A percentile compares a stretch with the other conserved stretches of the same genome.
Conservation (phyloP, 768 basidiomycete species). For the Pleurotus tuber-regium region DNA sequence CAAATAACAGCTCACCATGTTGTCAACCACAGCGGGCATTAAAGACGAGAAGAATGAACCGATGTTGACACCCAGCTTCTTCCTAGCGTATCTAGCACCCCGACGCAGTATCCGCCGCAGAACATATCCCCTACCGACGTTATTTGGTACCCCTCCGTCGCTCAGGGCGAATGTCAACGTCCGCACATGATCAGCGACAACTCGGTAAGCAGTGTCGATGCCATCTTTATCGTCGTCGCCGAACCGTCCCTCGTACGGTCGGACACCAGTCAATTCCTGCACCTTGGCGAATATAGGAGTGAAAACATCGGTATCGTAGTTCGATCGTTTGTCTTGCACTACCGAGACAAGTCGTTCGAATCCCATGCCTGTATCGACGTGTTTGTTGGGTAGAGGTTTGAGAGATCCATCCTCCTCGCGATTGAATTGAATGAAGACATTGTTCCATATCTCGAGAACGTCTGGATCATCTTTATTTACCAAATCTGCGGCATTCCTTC, state of each 20-base stretch:
- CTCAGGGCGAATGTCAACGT: conserved; percentile 95
- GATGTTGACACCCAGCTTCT: conserved; percentile 90
- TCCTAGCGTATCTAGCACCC: conserved; percentile 93
- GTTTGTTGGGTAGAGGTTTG: conserved; percentile 80
- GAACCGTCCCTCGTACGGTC: conserved; percentile 87
- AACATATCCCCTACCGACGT: conserved; percentile 97
- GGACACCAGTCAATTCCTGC: conserved; percentile 83
- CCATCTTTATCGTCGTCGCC: conserved; percentile 95
- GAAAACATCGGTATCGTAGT: conserved; percentile 98
- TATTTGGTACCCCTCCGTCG: conserved; percentile 95
- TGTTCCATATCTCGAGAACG: conserved; percentile 99
- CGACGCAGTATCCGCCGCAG: conserved; percentile 88
- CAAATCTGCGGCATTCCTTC: conserved; percentile 87
- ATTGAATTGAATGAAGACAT: conserved; percentile 99
- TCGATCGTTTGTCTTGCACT: conserved; percentile 87
- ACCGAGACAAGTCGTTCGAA: conserved; percentile 97
- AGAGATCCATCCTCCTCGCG: conserved; percentile 88
- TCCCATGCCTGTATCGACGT: conserved; percentile 99
- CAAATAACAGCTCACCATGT: conserved; percentile 54
- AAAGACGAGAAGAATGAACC: conserved; percentile 94
- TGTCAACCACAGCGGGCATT: conserved; percentile 84
- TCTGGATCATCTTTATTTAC: conserved; percentile 97
- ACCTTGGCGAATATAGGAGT: conserved; percentile 84
- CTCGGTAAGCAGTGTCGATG: conserved; percentile 96
- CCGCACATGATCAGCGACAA: conserved; percentile 94